These are phyloP conservation scores for Geosmithia putterillii DNA, from an alignment of 2,329 filamentous ascomycete species.

Conservation along the genomic window DNA sequence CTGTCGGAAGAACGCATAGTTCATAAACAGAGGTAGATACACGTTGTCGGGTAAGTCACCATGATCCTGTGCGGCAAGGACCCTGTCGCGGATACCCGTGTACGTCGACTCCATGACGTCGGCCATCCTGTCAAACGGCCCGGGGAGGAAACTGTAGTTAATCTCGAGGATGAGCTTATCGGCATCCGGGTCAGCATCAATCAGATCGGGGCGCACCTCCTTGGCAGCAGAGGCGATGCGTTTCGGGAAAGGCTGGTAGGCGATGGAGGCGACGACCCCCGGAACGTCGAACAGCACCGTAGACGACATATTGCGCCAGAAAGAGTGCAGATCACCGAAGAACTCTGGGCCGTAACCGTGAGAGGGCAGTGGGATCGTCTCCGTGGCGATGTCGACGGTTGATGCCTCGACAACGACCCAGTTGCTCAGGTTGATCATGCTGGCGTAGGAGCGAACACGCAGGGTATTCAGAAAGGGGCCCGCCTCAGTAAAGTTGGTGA, in stretches of 20 bases:
- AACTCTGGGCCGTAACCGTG: constrained; percentile 12
- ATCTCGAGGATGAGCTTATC: constrained; percentile 29
- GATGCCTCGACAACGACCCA: constrained; percentile 15
- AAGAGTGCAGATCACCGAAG: constrained; percentile 11
- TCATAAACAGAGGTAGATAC: constrained; percentile 29
- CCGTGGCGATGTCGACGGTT: constrained; percentile 21
- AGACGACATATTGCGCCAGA: constrained; percentile 21
- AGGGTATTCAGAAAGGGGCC: constrained; percentile 27
- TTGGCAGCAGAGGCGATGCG: constrained; percentile 16
- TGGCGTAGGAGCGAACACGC: constrained; percentile 35
- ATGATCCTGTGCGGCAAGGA: constrained; percentile 13
- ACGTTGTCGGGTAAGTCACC: constrained; percentile 18
- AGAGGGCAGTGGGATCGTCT: constrained; percentile 20
- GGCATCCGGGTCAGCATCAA: constrained; percentile 22
- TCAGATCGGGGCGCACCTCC: constrained; percentile 19
- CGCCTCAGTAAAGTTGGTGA: constrained; percentile 29
- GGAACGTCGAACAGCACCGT: constrained; percentile 1
- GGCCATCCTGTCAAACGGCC: constrained; percentile 12
- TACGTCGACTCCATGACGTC: constrained; percentile 2
- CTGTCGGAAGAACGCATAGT: constrained; percentile 26
- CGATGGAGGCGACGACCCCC: constrained; percentile 16
- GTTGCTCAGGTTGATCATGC: constrained; percentile 22
- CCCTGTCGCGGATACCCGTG: constrained; percentile 3
- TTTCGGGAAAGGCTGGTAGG: constrained; percentile 25
- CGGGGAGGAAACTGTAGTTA: constrained; percentile 24